Base-by-base conservation (phyloP, 2,329 filamentous ascomycete genomes). In the Aureobasidium musti region DNA sequence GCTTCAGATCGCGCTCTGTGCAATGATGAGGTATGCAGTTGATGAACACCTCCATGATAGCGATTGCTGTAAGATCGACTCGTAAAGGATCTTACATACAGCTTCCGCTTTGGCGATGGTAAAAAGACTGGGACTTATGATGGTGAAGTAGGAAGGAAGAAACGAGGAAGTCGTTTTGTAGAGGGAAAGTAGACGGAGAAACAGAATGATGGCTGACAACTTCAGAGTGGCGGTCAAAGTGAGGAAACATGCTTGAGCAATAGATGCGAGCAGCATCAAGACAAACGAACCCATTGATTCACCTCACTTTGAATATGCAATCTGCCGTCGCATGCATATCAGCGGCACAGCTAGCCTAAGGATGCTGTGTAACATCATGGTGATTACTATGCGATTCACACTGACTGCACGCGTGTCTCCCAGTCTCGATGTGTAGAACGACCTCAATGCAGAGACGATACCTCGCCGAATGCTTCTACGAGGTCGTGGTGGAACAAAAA, bases 1-100 rank as follows among this genome's bases (percentile, higher is more conserved):
- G 70, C 19, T 74, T 72, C 13, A 85, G 68, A 47, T 80, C 75
- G 33, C 79, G 76, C 19, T 79, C 74, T 11, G 79, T 83, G 33
- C 77, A 72, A 23, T 79, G 72, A 2, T 70, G 39, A 1, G 81
- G 81, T 0, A 85, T 70, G 57, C 79, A 78, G 14, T 73, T 72
- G 11, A 83, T 72, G 70, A 81, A 79, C 39, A 84, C 75, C 66
- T 84, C 82, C 82, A 84, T 83, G 67, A 14, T 50, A 14, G 7
- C 26, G 30, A 23, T 39, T 17, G 59, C 33, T 49, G 13, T 19
- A 1, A 13, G n/a, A 10, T 33, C 3, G 13, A 10, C 33, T 10
- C 23, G 23, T 49, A 6, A 8, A 14, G 45, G 28, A 39, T 21
- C 33, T 59, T 43, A 14, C 21, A 23, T 14, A 21, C n/a, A 28